A percentile compares a stretch with the other conserved stretches of the same genome.
Conservation (phyloP, 2,329 filamentous ascomycete genomes). For the Aspergillus costaricaensis region DNA sequence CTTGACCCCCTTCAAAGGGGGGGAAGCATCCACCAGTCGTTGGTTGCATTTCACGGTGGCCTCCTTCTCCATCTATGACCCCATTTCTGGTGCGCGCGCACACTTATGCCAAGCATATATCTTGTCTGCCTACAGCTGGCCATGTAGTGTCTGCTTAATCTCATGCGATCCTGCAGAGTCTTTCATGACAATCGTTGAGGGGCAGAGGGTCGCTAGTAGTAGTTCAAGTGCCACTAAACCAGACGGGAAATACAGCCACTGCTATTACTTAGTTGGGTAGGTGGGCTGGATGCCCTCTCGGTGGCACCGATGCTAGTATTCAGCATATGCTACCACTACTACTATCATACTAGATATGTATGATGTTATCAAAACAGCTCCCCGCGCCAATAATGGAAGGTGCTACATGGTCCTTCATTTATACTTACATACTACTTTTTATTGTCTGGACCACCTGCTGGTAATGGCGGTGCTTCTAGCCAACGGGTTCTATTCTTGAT, state of each 20-base stretch:
- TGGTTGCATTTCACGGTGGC: neutral
- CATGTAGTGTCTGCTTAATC: neutral
- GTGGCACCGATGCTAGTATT: neutral
- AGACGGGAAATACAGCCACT: neutral
- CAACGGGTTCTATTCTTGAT: neutral
- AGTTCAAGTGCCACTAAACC: neutral
- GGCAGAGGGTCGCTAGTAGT: neutral
- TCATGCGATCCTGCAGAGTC: constrained; percentile 1
- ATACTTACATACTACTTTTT: neutral
- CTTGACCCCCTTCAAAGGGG: neutral
- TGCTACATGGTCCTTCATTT: neutral
- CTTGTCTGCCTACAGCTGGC: neutral
- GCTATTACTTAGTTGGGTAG: neutral
- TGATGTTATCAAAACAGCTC: neutral
- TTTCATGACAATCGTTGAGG: neutral
- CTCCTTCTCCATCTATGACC: neutral
- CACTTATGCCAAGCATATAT: neutral
- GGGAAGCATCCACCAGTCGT: neutral
- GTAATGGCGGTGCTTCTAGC: neutral
- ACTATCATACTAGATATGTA: neutral
- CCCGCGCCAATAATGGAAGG: neutral
- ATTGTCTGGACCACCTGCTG: neutral
- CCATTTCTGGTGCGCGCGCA: neutral
- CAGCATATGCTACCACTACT: neutral
- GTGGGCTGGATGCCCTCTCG: neutral